Conservation (phyloP, 768 basidiomycete genomes). For the Lactifluus subvellereus region DNA sequence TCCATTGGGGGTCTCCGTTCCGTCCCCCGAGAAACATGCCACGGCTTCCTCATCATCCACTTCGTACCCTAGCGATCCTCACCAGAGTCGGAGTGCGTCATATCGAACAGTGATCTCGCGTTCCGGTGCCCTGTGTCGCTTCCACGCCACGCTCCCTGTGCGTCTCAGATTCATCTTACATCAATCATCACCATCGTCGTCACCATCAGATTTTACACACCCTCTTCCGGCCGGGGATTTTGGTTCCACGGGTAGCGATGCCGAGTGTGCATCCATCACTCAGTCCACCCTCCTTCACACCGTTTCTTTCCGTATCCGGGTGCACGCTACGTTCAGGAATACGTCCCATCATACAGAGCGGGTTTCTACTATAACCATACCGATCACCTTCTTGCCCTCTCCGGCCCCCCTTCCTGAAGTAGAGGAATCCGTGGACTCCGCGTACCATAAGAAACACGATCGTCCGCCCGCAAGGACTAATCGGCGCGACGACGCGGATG, state of each 20-base stretch:
- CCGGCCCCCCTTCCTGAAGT: constrained; percentile 76
- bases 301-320: constrained; percentile 70
- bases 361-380: constrained; percentile 57
- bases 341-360: constrained; percentile 62
- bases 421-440: constrained; percentile 62
- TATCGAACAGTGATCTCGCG: constrained; percentile 59
- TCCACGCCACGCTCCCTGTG: constrained; percentile 70
- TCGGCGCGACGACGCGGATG: constrained; percentile 61
- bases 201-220: constrained; percentile 41
- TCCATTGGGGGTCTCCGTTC: constrained; percentile 30
- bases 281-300: constrained; percentile 78
- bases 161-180: constrained; percentile 79
- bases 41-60: constrained; percentile 27
- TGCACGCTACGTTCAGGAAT: constrained; percentile 75
- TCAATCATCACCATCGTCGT: constrained; percentile 47
- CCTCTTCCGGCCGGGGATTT: constrained; percentile 40
- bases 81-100: constrained; percentile 26
- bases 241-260: constrained; percentile 48
- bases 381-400: constrained; percentile 65
- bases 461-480: constrained; percentile 67
- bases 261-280: constrained; percentile 69
- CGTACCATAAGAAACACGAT: constrained; percentile 87
- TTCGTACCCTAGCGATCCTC: constrained; percentile 24
- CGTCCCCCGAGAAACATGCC: constrained; percentile 25
- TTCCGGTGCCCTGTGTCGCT: constrained; percentile 88